Base-by-base conservation (phyloP, 2,329 filamentous ascomycete genomes). In the Furcasterigmium sp. region DNA sequence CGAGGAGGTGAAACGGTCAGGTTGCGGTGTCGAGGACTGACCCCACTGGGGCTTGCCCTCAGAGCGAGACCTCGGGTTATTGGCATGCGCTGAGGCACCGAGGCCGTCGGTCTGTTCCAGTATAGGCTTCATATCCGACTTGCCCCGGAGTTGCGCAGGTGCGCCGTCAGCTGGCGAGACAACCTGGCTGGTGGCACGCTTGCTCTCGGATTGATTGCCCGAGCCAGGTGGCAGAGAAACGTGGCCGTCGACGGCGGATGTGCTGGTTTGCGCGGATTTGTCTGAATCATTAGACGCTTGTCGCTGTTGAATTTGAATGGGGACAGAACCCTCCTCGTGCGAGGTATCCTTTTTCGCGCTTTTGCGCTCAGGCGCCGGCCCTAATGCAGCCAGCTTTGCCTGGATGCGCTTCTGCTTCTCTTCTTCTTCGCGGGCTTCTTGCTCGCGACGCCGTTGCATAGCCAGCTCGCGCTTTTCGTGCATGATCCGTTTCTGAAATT, bases 341-440 rank as follows among this genome's bases (percentile, higher is more conserved):
- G 68, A 57, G 7, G 59, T 48, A 9, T 74, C 70, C 54, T 78
- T 80, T 56, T 78, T 80, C 5, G 68, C 64, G 40, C 72, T 76
- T 56, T 76, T 78, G 46, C 73, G 73, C 51, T 84, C 80, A 3
- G 80, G 79, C 3, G 76, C 69, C 14, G 82, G 80, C 0, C 83
- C 85, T 57, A 91, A 66, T 8, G 80, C 79, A 53, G 84, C 84
- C 37, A 91, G 65, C 61, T 87, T 89, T 57, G 84, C 75, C 38
- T 81, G 77, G 47, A 91, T 81, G 19, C 86, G 78, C 56, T 87
- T 84, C 53, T 78, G 76, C 46, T 74, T 78, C 15, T 78, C 86
- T n/a, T 80, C 83, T 56, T 88, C 84, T 54, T 87, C 83, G n/a
- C 72, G 76, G 17, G 76, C 82, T 53, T 85, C 82, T 59, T 89